phyloP scores from a whole-genome alignment of 441 rosid genomes.

The Eruca vesicaria region DNA sequence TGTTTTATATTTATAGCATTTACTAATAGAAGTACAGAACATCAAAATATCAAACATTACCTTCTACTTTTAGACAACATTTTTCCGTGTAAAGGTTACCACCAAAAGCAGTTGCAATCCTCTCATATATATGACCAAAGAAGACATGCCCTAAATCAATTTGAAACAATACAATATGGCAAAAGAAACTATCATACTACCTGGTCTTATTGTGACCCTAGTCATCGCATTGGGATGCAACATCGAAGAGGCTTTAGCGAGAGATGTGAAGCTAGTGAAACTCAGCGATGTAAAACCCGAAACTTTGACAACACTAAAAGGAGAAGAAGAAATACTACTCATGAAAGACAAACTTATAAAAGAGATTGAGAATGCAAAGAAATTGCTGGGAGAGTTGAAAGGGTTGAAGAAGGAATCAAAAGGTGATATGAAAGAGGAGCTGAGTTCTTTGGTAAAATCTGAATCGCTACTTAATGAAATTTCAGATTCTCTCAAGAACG shows the following conservation, averaged over 20 bases:
- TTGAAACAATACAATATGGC: slow-evolving; percentile 24
- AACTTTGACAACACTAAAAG: slow-evolving; percentile 18
- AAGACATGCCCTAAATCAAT: not conserved
- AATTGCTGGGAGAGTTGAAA: slow-evolving; percentile 28
- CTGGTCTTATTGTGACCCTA: slow-evolving; percentile 5
- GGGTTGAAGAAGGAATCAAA: slow-evolving; percentile 19
- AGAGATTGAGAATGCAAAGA: slow-evolving; percentile 32
- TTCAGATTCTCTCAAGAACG: slow-evolving; percentile 20
- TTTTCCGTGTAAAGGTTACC: not conserved
- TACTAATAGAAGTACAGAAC: not conserved
- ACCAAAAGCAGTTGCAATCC: not conserved
- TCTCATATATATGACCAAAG: slow-evolving; percentile 10
- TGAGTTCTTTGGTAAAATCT: slow-evolving; percentile 28
- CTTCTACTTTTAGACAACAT: slow-evolving; percentile 12
- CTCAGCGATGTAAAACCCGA: slow-evolving; percentile 29
- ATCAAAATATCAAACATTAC: not conserved
- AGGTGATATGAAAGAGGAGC: slow-evolving; percentile 25
- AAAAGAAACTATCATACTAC: not conserved
- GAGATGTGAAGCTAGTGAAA: slow-evolving; percentile 33
- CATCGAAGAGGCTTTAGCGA: slow-evolving; percentile 15
- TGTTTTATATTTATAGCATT: not conserved
- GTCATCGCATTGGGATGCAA: slow-evolving; percentile 21
- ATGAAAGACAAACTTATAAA: slow-evolving; percentile 5
- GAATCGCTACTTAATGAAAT: slow-evolving; percentile 29
- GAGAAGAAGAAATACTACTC: slow-evolving; percentile 19